Evolutionary conservation across 2,329 filamentous ascomycete species (phyloP), one percentile per base, ranked within the genome.

Genomic region (Cadophora sp.): DNA sequence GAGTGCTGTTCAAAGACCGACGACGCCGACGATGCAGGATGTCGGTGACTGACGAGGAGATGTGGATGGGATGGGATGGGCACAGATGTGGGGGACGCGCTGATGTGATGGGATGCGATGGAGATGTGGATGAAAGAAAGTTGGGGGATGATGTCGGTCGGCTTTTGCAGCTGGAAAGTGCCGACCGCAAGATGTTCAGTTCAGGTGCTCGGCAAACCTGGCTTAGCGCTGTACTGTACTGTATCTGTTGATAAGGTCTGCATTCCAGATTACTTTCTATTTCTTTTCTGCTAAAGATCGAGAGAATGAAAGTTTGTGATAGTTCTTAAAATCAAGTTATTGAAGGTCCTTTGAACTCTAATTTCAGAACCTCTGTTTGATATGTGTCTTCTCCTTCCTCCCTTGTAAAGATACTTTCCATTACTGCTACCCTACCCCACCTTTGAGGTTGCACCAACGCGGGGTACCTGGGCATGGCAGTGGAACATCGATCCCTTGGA

Each of bases 21-120:
- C 14, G 31, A 40, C 40, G 55, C 53, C 27, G 29, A 53, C 50
- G 50, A 53, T 56, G 53, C 55, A 40, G 55, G 55, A 22, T 19
- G 31, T 58, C 55, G 55, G 55, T 58, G 55, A 58, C 40, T 62
- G 59, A 29, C 3, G 26, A 62, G 50, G 22, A 26, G 40, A 43
- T 43, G 40, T 11, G 40, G 40, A 43, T 43, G 40, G 40, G 40
- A 37, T 8, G 34, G 12, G 16, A 43, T 19, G 40, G 40, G 40
- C 40, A 43, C 40, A 50, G 26, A 48, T 62, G 59, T 19, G 59
- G 40, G 40, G 59, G 24, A n/a, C 34, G 34, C 40, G 40, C 40
- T 43, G 59, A 6, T 12, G 4, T 8, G 31, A 34, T 34, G 31
- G 31, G 34, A 37, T 37, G 34, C 34, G 31, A n/a, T 29, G 59